A percentile compares a stretch with the other conserved stretches of the same genome.
Conservation (phyloP, 2,329 filamentous ascomycete species). For the Claviceps sorghi region DNA sequence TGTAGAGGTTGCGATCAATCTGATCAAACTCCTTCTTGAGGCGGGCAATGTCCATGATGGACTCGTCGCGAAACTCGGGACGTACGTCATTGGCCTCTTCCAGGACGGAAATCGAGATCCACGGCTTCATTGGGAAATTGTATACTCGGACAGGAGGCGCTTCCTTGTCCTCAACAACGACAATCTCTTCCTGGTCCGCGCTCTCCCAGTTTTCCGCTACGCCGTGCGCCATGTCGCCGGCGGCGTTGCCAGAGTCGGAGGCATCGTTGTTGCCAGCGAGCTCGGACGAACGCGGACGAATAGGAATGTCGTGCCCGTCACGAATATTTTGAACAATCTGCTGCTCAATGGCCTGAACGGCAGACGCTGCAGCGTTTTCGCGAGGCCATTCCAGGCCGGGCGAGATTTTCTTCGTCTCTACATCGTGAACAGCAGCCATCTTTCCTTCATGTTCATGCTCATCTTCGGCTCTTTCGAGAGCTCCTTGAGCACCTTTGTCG, state of each 20-base stretch:
- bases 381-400: constrained; percentile 14
- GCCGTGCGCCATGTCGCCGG: constrained; percentile 41
- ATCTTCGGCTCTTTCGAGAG: constrained; percentile 41
- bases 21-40: constrained; percentile 98
- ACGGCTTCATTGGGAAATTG: constrained; percentile 94
- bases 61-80: constrained; percentile 57
- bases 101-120: constrained; percentile 73
- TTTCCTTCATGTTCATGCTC: constrained; percentile 12
- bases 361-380: not conserved
- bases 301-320: constrained; percentile 37
- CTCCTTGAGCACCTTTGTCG: constrained; percentile 45
- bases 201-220: constrained; percentile 88
- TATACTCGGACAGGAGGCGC: constrained; percentile 61
- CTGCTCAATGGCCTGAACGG: constrained; percentile 8
- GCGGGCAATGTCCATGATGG: constrained; percentile 81
- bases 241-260: constrained; percentile 32
- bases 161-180: constrained; percentile 51
- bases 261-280: constrained; percentile 30
- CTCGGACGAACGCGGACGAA: constrained; percentile 26
- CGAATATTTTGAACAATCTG: constrained; percentile 23
- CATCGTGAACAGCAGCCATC: constrained; percentile 27
- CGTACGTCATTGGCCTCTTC: constrained; percentile 39
- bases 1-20: constrained; percentile 82
- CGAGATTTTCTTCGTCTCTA: constrained; percentile 14
- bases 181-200: constrained; percentile 56